These are phyloP conservation scores for Erysimum cheiranthoides DNA, from an alignment of 345 rosid species.

Conservation along the genomic window DNA sequence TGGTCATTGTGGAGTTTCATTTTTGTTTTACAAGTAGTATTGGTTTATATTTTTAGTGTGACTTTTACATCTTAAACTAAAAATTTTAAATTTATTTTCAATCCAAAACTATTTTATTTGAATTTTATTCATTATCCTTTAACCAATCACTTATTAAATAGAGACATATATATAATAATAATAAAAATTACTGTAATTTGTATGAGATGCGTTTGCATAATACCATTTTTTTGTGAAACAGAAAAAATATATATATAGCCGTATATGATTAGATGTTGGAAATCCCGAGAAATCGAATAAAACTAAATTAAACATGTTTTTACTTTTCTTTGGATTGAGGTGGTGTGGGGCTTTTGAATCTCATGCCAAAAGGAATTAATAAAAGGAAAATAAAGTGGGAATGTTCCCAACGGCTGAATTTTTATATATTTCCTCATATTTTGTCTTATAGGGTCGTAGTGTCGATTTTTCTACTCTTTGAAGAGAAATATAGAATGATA, in stretches of 20 bases:
- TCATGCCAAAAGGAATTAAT: constrained; percentile 31
- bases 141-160: too few species aligned
- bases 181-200: too few species aligned
- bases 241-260: not conserved
- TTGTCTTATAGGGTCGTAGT: not conserved
- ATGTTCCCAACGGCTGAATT: constrained; percentile 45
- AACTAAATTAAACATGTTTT: not conserved
- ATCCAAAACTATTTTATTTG: too few species aligned
- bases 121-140: too few species aligned
- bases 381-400: constrained; percentile 1
- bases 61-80: too few species aligned
- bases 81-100: too few species aligned
- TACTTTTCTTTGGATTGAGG: constrained; percentile 12
- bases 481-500: not conserved
- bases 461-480: not conserved
- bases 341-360: constrained; percentile 40
- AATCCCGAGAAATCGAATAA: constrained; percentile 22
- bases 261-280: constrained; percentile 28
- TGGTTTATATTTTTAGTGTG: too few species aligned
- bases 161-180: too few species aligned
- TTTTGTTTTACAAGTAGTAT: too few species aligned
- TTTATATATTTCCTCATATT: not conserved
- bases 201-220: too few species aligned
- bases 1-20: too few species aligned
- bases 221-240: too few species aligned